Conservation (phyloP, 805 yeast genomes). For the Ogataea neopini region DNA sequence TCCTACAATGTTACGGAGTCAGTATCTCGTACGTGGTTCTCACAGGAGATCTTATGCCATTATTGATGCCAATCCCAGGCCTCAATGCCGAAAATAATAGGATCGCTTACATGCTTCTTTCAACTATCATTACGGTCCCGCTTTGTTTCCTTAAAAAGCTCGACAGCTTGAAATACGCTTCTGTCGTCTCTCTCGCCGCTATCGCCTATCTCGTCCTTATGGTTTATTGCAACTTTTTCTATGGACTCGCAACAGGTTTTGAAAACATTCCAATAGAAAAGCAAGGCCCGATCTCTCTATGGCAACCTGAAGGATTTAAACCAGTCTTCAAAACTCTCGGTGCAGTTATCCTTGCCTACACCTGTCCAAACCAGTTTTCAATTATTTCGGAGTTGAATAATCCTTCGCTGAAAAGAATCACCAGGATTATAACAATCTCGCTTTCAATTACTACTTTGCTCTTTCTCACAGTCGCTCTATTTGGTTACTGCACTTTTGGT, state of each 20-base stretch:
- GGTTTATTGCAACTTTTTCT: slow-evolving; percentile 51
- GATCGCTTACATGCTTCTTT: slow-evolving; percentile 55
- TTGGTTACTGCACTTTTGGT: slow-evolving; percentile 80
- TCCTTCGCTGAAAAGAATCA: slow-evolving; percentile 49
- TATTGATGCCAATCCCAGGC: slow-evolving; percentile 42
- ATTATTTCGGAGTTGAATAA: slow-evolving; percentile 69
- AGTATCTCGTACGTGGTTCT: slow-evolving; percentile 70
- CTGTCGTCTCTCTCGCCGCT: slow-evolving; percentile 67
- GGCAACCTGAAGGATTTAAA: slow-evolving; percentile 43
- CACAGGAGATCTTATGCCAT: slow-evolving; percentile 76
- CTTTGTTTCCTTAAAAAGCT: slow-evolving; percentile 59
- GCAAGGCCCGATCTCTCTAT: slow-evolving; percentile 44
- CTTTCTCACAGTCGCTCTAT: slow-evolving; percentile 63
- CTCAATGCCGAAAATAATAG: slow-evolving; percentile 34
- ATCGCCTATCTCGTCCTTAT: slow-evolving; percentile 61
- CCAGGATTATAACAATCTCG: slow-evolving; percentile 46
- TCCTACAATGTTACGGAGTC: slow-evolving; percentile 79
- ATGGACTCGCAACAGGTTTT: slow-evolving; percentile 26
- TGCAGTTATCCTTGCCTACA: slow-evolving; percentile 75
- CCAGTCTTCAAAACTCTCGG: slow-evolving; percentile 65
- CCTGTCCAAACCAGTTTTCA: slow-evolving; percentile 80
- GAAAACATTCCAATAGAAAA: slow-evolving; percentile 45
- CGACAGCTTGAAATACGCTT: slow-evolving; percentile 70
- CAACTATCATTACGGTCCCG: slow-evolving; percentile 59
- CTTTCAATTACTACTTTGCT: slow-evolving; percentile 54